Evolutionary conservation across 23 red algal genomes (phyloP).

Genomic region (Gracilaria caudata): DNA sequence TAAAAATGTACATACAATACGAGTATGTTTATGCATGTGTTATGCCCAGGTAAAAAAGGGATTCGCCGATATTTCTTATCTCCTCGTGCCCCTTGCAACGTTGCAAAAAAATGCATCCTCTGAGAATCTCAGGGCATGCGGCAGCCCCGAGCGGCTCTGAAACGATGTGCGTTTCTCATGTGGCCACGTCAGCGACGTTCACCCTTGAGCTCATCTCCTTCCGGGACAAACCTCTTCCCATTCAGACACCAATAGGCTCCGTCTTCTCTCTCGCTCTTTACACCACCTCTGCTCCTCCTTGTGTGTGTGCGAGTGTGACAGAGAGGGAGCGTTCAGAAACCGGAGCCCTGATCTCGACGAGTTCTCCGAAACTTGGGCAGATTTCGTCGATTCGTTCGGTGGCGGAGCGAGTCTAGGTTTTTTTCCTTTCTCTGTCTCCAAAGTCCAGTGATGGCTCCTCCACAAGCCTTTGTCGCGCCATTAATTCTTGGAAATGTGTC

Average conservation of each 20-base stretch:
- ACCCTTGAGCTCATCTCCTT: not conserved
- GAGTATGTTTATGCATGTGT: not conserved
- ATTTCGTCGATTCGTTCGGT: not conserved
- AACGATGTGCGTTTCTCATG: not conserved
- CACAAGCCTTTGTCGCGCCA: conserved; percentile 8
- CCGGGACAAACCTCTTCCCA: not conserved
- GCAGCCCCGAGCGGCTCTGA: not conserved
- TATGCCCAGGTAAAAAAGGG: too few species aligned
- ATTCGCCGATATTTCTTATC: not conserved
- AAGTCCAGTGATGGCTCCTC: conserved; percentile 4
- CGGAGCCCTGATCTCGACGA: not conserved
- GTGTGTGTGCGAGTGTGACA: too few species aligned
- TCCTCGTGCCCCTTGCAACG: not conserved
- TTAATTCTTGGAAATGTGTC: not conserved
- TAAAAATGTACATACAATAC: conserved; percentile 40
- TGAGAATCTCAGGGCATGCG: too few species aligned
- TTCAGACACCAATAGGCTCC: not conserved
- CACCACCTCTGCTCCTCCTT: not conserved
- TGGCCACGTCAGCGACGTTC: conserved; percentile 14
- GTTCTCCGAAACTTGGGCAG: not conserved
- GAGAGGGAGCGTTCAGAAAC: not conserved
- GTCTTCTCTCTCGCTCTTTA: not conserved
- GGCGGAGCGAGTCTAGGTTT: not conserved
- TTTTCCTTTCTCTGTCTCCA: not conserved
- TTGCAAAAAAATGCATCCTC: conserved; percentile 1